Percentiles rank a stretch among this genome's conserved stretches.
Conservation (phyloP, 208 protist genomes). For the Plasmodiophora brassicae region DNA sequence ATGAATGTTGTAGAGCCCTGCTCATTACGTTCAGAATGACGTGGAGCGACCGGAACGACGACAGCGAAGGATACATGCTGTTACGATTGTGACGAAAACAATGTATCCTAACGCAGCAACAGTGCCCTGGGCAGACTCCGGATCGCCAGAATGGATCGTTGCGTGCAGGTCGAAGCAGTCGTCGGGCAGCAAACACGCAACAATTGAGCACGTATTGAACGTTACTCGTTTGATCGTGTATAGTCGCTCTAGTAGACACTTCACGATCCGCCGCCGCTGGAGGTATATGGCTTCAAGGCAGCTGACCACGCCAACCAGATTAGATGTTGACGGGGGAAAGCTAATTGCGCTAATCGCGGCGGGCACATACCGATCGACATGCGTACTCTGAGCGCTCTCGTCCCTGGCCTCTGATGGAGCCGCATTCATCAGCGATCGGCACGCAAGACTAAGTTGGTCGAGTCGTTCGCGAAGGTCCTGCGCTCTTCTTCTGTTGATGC, state of each 20-base stretch:
- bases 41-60: neutral
- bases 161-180: slow-evolving; percentile 27
- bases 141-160: neutral
- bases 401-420: too few relatives aligned
- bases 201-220: neutral
- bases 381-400: too few relatives aligned
- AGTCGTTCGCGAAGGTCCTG: too few relatives aligned
- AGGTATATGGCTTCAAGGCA: too few relatives aligned
- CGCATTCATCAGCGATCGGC: too few relatives aligned
- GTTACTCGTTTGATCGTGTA: neutral
- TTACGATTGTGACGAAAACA: neutral
- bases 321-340: too few relatives aligned
- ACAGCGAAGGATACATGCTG: neutral
- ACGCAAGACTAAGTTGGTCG: too few relatives aligned
- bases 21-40: neutral
- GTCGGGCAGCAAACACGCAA: neutral
- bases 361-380: too few relatives aligned
- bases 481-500: too few relatives aligned
- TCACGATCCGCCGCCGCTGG: neutral
- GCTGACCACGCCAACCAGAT: too few relatives aligned
- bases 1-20: neutral
- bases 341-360: too few relatives aligned
- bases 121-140: neutral
- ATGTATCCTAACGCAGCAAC: neutral
- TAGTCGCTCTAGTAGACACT: neutral